Base-by-base conservation (phyloP, 139 green algal species). In the Haematococcus sp. region DNA sequence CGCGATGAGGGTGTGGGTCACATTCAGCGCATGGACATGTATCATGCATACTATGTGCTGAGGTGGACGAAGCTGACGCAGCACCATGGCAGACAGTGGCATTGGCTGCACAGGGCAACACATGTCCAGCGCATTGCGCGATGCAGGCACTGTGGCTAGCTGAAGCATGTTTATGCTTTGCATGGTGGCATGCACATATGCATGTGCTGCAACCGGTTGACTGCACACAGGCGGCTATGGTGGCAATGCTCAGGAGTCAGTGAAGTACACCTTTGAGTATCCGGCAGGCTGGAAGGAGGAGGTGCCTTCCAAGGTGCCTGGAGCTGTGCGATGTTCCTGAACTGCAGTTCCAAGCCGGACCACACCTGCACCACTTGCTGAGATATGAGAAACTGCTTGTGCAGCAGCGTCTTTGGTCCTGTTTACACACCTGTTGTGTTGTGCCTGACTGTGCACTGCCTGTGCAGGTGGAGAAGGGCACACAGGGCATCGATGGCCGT, bases 401-500 rank as follows among this genome's bases (percentile, higher is more conserved):
- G n/a, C n/a, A n/a, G n/a, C n/a, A n/a, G n/a, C n/a, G n/a, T n/a
- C n/a, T n/a, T n/a, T n/a, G n/a, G n/a, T n/a, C n/a, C n/a, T n/a
- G n/a, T n/a, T 69, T 55, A 23, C 52, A 43, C 27, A 31, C 63
- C n/a, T n/a, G n/a, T n/a, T n/a, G n/a, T n/a, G n/a, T n/a, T n/a
- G n/a, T n/a, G n/a, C n/a, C n/a, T n/a, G n/a, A n/a, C n/a, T n/a
- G n/a, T n/a, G n/a, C n/a, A n/a, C n/a, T n/a, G n/a, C n/a, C n/a
- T n/a, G 46, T 49, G 46, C 49, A 92, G 83, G 75, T 87, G 22
- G 84, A 95, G 78, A 95, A 97, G 83, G 92, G 92, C 71, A 97
- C 90, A 23, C 85, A 94, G 74, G 92, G 92, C 25, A 88, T 95
- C 40, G 92, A 97, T 70, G 83, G 87, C n/a, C 70, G 89, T 23